phyloP scores from a whole-genome alignment of 2,329 filamentous ascomycete genomes.

The Fusarium siculi region DNA sequence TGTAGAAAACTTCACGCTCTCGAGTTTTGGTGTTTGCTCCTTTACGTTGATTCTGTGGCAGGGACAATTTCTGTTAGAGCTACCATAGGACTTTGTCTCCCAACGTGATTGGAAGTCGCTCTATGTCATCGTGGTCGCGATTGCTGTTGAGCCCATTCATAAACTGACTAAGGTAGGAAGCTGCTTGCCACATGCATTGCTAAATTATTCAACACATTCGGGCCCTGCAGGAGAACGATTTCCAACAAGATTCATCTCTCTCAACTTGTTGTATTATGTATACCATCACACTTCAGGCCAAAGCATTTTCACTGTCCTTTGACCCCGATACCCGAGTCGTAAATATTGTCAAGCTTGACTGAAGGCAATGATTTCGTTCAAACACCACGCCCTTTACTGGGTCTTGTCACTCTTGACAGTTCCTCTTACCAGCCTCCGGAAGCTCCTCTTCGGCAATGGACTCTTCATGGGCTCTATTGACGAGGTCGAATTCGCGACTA shows the following conservation, averaged over 20 bases:
- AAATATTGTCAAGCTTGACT: background rate
- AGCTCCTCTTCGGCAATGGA: background rate
- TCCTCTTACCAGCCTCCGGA: background rate
- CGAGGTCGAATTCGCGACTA: background rate
- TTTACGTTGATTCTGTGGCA: background rate
- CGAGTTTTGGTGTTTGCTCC: background rate
- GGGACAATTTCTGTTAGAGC: background rate
- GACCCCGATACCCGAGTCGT: background rate
- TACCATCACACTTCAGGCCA: background rate
- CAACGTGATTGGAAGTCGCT: background rate
- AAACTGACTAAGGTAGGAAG: background rate
- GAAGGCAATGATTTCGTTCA: slow-evolving; percentile 30
- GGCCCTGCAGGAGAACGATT: background rate
- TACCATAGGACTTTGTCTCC: background rate
- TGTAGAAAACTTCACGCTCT: background rate
- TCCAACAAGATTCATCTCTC: background rate
- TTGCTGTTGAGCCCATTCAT: slow-evolving; percentile 4
- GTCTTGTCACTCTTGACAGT: slow-evolving; percentile 23
- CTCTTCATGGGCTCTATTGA: background rate
- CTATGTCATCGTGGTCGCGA: background rate
- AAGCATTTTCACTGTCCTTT: background rate
- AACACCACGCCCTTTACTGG: slow-evolving; percentile 34
- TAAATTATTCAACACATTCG: background rate
- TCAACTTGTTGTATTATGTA: background rate
- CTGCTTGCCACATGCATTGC: background rate